phyloP scores from a whole-genome alignment of 2,329 filamentous ascomycete genomes.

The Pseudogymnoascus sp. region DNA sequence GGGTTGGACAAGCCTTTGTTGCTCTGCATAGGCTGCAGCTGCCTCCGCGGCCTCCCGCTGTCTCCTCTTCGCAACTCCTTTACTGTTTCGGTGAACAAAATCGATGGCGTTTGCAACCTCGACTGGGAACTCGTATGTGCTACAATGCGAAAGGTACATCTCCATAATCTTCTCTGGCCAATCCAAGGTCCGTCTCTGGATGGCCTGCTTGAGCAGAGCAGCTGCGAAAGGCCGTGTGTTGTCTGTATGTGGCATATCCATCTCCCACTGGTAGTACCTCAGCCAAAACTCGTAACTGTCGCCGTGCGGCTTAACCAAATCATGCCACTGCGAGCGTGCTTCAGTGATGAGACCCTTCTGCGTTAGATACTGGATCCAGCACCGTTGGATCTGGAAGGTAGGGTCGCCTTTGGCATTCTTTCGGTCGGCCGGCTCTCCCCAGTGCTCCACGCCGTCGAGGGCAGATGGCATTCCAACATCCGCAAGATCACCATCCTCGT shows the following conservation, averaged over 20 bases:
- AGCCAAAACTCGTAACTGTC: constrained; percentile 92
- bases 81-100: constrained; percentile 63
- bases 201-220: constrained; percentile 66
- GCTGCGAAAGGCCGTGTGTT: constrained; percentile 61
- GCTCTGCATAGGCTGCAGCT: constrained; percentile 44
- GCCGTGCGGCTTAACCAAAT: constrained; percentile 60
- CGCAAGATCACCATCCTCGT: constrained; percentile 82
- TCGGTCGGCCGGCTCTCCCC: constrained; percentile 55
- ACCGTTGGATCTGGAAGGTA: constrained; percentile 79
- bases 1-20: constrained; percentile 28
- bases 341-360: constrained; percentile 72
- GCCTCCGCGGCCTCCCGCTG: constrained; percentile 59
- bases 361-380: constrained; percentile 85
- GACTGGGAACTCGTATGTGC: constrained; percentile 78
- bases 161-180: constrained; percentile 72
- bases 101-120: constrained; percentile 69
- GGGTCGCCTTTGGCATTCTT: constrained; percentile 78
- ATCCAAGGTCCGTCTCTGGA: constrained; percentile 57
- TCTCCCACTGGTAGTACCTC: constrained; percentile 86
- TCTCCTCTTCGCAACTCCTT: constrained; percentile 56
- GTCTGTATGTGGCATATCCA: constrained; percentile 37
- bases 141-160: constrained; percentile 72
- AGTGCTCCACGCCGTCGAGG: constrained; percentile 72
- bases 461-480: constrained; percentile 84
- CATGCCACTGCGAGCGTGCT: constrained; percentile 72